phyloP scores from a whole-genome alignment of 2,329 filamentous ascomycete genomes.

The Zopfia rhizophila region DNA sequence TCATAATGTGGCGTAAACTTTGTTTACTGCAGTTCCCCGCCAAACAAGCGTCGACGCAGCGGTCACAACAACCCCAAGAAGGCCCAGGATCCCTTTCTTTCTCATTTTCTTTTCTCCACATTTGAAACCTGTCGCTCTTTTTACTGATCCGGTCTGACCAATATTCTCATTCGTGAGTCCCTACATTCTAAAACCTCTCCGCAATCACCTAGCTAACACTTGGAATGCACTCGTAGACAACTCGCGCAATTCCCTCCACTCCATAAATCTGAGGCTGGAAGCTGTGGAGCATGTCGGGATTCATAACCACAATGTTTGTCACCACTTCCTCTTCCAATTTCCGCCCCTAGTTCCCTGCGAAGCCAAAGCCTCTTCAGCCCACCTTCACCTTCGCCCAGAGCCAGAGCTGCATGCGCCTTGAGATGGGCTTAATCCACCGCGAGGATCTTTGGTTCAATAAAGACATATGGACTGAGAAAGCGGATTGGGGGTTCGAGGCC shows the following conservation, averaged over 20 bases:
- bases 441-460: conserved; percentile 20
- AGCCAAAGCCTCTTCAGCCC: conserved; percentile 52
- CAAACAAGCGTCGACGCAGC: conserved; percentile 7
- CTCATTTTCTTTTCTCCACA: conserved; percentile 3
- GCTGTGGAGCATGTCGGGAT: conserved; percentile 71
- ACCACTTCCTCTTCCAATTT: conserved; percentile 43
- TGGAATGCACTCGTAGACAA: conserved; percentile 41
- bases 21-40: conserved; percentile 4
- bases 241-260: conserved; percentile 24
- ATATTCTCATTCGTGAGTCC: conserved; percentile 11
- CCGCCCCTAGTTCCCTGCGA: conserved; percentile 45
- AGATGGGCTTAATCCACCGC: conserved; percentile 28
- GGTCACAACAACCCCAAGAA: background rate
- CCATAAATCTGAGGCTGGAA: conserved; percentile 32
- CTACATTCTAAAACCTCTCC: conserved; percentile 32
- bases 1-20: conserved; percentile 20
- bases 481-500: conserved; percentile 20
- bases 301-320: conserved; percentile 84
- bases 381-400: conserved; percentile 57
- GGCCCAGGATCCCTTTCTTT: conserved; percentile 1
- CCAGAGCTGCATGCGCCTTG: conserved; percentile 49
- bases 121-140: conserved; percentile 14
- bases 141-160: background rate
- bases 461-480: conserved; percentile 22
- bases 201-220: conserved; percentile 44